Conservation (phyloP, 176 grass and related monocot species). For the Triticum monococcum region DNA sequence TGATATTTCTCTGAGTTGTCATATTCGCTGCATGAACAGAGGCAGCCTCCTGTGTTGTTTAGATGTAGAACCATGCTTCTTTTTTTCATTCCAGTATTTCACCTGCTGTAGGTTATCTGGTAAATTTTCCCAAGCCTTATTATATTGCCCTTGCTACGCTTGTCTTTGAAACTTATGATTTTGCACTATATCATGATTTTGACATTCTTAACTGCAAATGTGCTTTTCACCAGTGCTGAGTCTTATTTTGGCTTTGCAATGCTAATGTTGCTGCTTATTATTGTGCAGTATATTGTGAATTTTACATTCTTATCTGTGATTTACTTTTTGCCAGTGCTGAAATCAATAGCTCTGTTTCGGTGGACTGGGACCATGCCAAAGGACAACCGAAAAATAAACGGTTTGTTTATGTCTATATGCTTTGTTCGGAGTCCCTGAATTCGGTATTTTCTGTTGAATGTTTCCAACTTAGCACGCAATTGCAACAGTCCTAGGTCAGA, state of each 20-base stretch:
- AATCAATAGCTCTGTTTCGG: slow-evolving; percentile 52
- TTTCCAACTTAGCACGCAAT: slow-evolving; percentile 32
- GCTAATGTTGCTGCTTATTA: not conserved
- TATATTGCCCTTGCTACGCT: not conserved
- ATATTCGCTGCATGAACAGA: not conserved
- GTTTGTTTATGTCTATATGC: slow-evolving; percentile 43
- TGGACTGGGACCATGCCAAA: slow-evolving; percentile 48
- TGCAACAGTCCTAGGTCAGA: slow-evolving; percentile 68
- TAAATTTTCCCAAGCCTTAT: not conserved
- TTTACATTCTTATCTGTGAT: not conserved
- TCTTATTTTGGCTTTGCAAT: not conserved
- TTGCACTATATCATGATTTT: not conserved
- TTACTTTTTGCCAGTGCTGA: slow-evolving; percentile 54
- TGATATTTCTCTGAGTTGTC: not conserved
- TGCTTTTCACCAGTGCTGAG: not conserved
- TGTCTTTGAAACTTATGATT: not conserved
- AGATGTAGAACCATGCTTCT: not conserved
- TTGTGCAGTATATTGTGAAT: not conserved
- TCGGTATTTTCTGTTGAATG: slow-evolving; percentile 7
- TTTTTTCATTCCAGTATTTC: not conserved
- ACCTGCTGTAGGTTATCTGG: not conserved
- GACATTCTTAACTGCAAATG: not conserved
- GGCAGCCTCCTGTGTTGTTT: not conserved
- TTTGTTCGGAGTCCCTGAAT: not conserved
- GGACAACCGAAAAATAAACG: slow-evolving; percentile 74